Evolutionary conservation across 768 basidiomycete species (phyloP).

Genomic region (Austroboletus festivus): DNA sequence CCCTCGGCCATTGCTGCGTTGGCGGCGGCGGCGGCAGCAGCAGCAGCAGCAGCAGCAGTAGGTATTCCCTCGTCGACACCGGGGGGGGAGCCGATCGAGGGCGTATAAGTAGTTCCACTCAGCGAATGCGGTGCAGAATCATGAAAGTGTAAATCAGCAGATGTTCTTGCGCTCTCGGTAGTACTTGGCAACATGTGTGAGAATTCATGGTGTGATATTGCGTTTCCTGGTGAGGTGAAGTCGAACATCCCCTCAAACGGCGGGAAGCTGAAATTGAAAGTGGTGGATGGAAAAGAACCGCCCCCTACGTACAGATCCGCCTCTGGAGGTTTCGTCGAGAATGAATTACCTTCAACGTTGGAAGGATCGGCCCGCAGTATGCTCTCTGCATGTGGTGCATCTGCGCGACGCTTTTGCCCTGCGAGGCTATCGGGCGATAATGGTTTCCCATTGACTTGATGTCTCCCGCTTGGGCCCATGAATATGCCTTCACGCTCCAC

Average conservation of each 20-base stretch:
- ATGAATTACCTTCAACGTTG: conserved; percentile 40
- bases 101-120: conserved; percentile 33
- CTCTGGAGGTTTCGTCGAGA: conserved; percentile 30
- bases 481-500: conserved; percentile 66
- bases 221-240: conserved; percentile 34
- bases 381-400: conserved; percentile 76
- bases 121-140: conserved; percentile 32
- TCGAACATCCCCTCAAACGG: conserved; percentile 66
- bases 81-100: conserved; percentile 31
- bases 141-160: conserved; percentile 31
- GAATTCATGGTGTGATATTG: conserved; percentile 37
- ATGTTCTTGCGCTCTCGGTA: conserved; percentile 27
- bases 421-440: conserved; percentile 58
- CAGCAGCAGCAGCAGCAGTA: conserved; percentile 59
- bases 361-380: conserved; percentile 77
- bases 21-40: conserved; percentile 60
- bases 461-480: conserved; percentile 58
- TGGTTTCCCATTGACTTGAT: conserved; percentile 80
- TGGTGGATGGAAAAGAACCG: conserved; percentile 60
- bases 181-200: conserved; percentile 31
- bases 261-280: conserved; percentile 73
- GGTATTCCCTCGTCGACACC: conserved; percentile 52
- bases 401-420: conserved; percentile 78
- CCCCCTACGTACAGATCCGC: conserved; percentile 39
- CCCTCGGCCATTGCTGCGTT: conserved; percentile 70